These are phyloP conservation scores for Podila minutissima DNA, from an alignment of 192 early-diverging fungal species.

Conservation along the genomic window DNA sequence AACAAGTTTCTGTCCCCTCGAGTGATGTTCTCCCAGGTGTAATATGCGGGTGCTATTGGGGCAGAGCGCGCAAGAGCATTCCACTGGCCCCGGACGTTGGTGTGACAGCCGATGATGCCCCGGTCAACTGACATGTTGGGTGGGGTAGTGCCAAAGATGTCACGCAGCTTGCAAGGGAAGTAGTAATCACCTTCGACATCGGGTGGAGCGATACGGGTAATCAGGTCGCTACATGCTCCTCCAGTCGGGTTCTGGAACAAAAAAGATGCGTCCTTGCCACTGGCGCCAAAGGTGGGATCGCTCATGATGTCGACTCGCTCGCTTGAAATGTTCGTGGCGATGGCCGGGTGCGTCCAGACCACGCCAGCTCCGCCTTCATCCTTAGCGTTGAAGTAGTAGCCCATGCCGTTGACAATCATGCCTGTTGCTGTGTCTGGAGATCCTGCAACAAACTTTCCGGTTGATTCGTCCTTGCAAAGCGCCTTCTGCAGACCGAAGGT, in stretches of 20 bases:
- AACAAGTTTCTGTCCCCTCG: conserved; percentile 62
- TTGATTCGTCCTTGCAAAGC: conserved; percentile 58
- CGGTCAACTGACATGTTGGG: conserved; percentile 57
- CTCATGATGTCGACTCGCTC: conserved; percentile 58
- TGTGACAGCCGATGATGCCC: conserved; percentile 58
- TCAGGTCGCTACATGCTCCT: conserved; percentile 51
- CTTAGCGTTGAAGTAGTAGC: conserved; percentile 65
- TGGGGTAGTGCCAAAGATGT: conserved; percentile 32
- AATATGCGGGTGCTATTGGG: conserved; percentile 44
- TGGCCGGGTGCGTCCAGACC: conserved; percentile 50
- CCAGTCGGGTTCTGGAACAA: conserved; percentile 70
- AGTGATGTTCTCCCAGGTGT: conserved; percentile 57
- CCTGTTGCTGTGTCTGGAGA: conserved; percentile 41
- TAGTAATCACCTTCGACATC: conserved; percentile 27
- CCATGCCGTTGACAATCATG: conserved; percentile 69
- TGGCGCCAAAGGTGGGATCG: conserved; percentile 54
- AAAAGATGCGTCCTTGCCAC: conserved; percentile 77
- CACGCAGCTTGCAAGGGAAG: conserved; percentile 31
- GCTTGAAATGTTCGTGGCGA: conserved; percentile 19
- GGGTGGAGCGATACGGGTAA: conserved; percentile 16
- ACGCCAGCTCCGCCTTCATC: conserved; percentile 13
- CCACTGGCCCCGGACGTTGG: conserved; percentile 44
- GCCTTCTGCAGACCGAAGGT: conserved; percentile 85
- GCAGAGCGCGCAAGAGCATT: conserved; percentile 46
- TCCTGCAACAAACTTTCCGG: conserved; percentile 51